Evolutionary conservation across 441 rosid species (phyloP).

Genomic region (Pelargonium exstipulatum): DNA sequence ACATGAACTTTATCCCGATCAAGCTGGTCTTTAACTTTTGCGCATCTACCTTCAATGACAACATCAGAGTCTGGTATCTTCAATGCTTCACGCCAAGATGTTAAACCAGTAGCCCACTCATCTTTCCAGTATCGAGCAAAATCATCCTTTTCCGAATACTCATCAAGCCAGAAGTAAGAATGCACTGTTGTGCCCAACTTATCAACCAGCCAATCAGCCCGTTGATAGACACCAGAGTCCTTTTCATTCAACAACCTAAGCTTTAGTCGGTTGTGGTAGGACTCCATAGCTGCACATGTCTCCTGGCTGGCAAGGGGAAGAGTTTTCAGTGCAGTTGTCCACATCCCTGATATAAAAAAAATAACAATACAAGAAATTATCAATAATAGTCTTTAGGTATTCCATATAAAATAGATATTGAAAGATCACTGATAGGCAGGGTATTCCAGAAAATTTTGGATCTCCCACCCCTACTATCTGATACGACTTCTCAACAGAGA

Average conservation of each 20-base stretch:
- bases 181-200: constrained; percentile 45
- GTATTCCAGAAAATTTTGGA: too few relatives aligned
- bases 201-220: constrained; percentile 50
- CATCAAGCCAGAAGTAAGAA: constrained; percentile 44
- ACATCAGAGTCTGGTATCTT: constrained; percentile 39
- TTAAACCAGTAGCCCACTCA: constrained; percentile 31
- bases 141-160: constrained; percentile 41
- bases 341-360: constrained; percentile 35
- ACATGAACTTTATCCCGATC: constrained; percentile 33
- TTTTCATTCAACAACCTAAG: constrained; percentile 34
- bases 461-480: too few relatives aligned
- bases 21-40: constrained; percentile 40
- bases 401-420: too few relatives aligned
- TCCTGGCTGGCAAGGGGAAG: constrained; percentile 42
- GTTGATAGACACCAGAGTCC: constrained; percentile 31
- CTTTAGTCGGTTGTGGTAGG: constrained; percentile 44
- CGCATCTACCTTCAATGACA: constrained; percentile 29
- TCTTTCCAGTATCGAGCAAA: constrained; percentile 23
- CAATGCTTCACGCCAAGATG: constrained; percentile 41
- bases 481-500: too few relatives aligned
- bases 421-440: too few relatives aligned
- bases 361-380: neutral
- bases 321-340: constrained; percentile 36
- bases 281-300: constrained; percentile 49
- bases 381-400: neutral